Percentiles rank a stretch among this genome's conserved stretches.
These are phyloP conservation scores for Acrocalymma vagum DNA, from an alignment of 2,329 filamentous ascomycete genomes.

Conservation along the genomic window DNA sequence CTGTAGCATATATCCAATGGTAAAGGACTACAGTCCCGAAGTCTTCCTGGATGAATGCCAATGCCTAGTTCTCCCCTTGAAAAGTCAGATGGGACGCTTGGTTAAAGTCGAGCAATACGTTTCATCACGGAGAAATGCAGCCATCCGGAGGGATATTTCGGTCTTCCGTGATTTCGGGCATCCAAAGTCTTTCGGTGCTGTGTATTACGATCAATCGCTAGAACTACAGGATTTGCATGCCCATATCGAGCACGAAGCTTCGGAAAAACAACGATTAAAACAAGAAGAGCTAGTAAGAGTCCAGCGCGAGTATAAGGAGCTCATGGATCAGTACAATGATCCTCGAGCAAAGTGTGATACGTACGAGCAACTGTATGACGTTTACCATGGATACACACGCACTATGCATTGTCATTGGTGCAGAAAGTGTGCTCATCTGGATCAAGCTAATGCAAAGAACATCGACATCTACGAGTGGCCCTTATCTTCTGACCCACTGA, in stretches of 20 bases:
- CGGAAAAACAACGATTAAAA: constrained; percentile 21
- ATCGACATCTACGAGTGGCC: constrained; percentile 67
- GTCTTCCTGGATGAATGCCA: constrained; percentile 53
- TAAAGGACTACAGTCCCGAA: constrained; percentile 58
- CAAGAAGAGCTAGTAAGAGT: constrained; percentile 23
- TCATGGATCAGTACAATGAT: constrained; percentile 19
- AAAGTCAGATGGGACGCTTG: constrained; percentile 57
- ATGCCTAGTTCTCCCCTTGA: constrained; percentile 55
- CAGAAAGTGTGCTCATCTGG: constrained; percentile 39
- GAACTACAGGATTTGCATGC: constrained; percentile 47
- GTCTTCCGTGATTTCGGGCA: constrained; percentile 52
- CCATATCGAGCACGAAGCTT: constrained; percentile 53
- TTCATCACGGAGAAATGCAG: constrained; percentile 29
- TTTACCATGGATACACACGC: constrained; percentile 8
- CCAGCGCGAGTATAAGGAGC: constrained; percentile 16
- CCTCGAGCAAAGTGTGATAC: constrained; percentile 22
- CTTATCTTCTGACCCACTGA: constrained; percentile 44
- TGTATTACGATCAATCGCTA: constrained; percentile 57
- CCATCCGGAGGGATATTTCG: constrained; percentile 26
- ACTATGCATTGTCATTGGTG: constrained; percentile 21
- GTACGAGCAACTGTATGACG: too few species aligned
- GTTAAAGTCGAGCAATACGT: constrained; percentile 59
- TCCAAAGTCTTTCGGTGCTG: constrained; percentile 54
- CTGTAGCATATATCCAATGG: constrained; percentile 46
- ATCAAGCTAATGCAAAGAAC: constrained; percentile 45